These are phyloP conservation scores for Peronospora belbahrii DNA, from an alignment of 352 stramenopile species.

Conservation along the genomic window DNA sequence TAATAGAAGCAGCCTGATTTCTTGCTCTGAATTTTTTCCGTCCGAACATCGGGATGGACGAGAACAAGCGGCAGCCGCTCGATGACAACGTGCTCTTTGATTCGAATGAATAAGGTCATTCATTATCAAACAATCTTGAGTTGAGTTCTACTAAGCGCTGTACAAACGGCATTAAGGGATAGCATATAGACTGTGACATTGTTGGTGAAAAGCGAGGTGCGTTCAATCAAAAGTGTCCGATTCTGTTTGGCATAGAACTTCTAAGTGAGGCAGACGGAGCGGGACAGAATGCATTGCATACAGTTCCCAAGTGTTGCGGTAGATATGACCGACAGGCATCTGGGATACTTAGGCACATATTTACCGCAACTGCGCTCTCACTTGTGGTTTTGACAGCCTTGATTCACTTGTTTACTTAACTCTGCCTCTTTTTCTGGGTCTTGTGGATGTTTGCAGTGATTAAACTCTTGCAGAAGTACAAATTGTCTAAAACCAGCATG, in stretches of 20 bases:
- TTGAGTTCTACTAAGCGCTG: constrained; percentile 72
- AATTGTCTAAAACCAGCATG: constrained; percentile 33
- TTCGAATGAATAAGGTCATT: constrained; percentile 50
- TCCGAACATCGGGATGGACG: constrained; percentile 27
- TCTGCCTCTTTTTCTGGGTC: background rate
- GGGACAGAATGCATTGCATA: constrained; percentile 3
- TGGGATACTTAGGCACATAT: too few species aligned
- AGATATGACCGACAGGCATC: constrained; percentile 5
- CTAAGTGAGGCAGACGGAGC: constrained; percentile 4
- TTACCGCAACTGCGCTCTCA: constrained; percentile 7
- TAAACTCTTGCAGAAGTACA: constrained; percentile 70
- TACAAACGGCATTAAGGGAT: too few species aligned
- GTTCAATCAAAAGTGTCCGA: constrained; percentile 11
- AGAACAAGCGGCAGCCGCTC: constrained; percentile 46
- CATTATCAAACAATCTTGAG: constrained; percentile 49
- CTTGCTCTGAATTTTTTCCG: constrained; percentile 2
- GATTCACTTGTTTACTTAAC: background rate
- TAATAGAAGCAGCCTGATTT: constrained; percentile 14
- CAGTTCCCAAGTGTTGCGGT: constrained; percentile 10
- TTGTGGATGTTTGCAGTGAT: constrained; percentile 41
- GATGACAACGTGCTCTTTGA: constrained; percentile 54
- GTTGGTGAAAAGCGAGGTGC: too few species aligned
- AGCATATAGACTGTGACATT: too few species aligned
- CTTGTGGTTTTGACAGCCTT: constrained; percentile 5
- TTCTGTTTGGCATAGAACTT: background rate